Evolutionary conservation across 2,329 filamentous ascomycete species (phyloP), one percentile per base, ranked within the genome.

Genomic region (Fusarium marasasianum): DNA sequence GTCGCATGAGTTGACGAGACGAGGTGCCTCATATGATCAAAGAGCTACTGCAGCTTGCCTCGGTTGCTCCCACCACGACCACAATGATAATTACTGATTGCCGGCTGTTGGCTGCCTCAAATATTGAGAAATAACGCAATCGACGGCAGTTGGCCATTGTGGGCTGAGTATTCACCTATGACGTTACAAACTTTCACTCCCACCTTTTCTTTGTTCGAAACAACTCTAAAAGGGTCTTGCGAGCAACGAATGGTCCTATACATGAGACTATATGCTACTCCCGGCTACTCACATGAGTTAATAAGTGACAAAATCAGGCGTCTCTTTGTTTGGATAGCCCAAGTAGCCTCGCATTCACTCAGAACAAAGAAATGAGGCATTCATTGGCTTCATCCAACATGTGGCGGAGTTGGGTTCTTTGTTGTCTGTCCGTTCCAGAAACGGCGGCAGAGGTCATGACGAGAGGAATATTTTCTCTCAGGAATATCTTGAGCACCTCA

Each of bases 161-260:
- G 35, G 15, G n/a, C 26, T 67, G 56, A 40, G 48, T 44, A 33
- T 45, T 61, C 38, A 65, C 45, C 24, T 11, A 50, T 55, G 62
- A 63, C 44, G 54, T 63, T 67, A 10, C 41, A 63, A 41, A 41
- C 31, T 57, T 29, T 41, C 40, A 13, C 47, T n/a, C 40, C 38
- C 53, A 47, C 45, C 45, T n/a, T 56, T 62, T 68, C 44, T 74
- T 74, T 74, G 71, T 74, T 74, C 60, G 63, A 72, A 69, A 74
- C 67, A 69, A 74, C 20, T 53, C 40, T 41, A 51, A 43, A 40
- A 48, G 20, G 38, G 54, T 47, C 33, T 33, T 60, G 45, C 58
- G 63, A 64, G 45, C 41, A 17, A 44, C 41, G 15, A 44, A 44
- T 33, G 58, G 43, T 48, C 31, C 48, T 54, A 43, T 26, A 15